Evolutionary conservation across 371 early-diverging fungal genomes (phyloP), one percentile per base, ranked within the genome.

Genomic region (Mucor saturninus): DNA sequence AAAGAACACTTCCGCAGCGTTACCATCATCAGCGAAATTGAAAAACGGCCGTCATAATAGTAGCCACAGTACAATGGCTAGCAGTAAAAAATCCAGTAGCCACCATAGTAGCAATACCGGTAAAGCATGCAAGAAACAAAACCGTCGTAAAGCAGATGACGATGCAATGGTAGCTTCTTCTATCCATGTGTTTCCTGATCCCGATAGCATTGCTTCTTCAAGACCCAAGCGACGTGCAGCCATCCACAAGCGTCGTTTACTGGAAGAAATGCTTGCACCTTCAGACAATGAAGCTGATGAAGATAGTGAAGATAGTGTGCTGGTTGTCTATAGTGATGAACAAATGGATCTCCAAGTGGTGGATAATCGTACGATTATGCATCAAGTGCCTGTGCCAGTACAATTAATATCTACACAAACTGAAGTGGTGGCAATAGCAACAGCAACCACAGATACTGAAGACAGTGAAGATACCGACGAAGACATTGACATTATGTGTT

Each of bases 221-320:
- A 59, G 73, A 49, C 80, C 80, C 3, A 82, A 82, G 30, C 66
- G 80, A 63, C 59, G 75, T 35, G 75, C 78, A 15, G 78, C 80
- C 38, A 63, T 79, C 30, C 80, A 77, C 39, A 82, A 82, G 62
- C 73, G 78, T 14, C 70, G 80, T 21, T 50, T 79, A 55, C 43
- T 80, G 14, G 83, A 82, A 59, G 74, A 79, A 45, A 69, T 74
- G 69, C 72, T 80, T 40, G 72, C 67, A 26, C 69, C 76, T 30
- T 75, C 76, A 1, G 83, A 82, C 56, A 57, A 61, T 39, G 60
- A 63, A 32, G 56, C 48, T 11, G 71, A 72, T 4, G 69, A 71
- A 5, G 68, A 66, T n/a, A 56, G 56, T 28, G 60, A 70, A 13
- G 63, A 67, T 26, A 63, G 68, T 13, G 62, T 62, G 10, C 26